Evolutionary conservation across 2,329 filamentous ascomycete species (phyloP).

Genomic region (Diatrype stigma): DNA sequence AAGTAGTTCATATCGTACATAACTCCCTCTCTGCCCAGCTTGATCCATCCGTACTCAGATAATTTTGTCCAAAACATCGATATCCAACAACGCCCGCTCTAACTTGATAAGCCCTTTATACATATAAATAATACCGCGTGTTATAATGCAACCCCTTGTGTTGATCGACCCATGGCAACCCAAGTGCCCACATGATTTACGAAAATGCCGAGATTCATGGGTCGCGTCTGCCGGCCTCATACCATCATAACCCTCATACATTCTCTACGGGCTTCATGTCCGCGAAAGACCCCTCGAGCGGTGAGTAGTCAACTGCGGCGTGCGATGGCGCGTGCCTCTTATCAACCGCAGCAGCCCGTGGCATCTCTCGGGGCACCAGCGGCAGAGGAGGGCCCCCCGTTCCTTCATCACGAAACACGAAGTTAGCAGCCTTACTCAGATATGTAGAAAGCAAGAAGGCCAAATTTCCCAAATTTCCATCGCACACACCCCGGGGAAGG

Average conservation of each 20-base stretch:
- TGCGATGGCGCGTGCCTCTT: background rate
- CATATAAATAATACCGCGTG: too few species aligned
- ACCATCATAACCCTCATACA: background rate
- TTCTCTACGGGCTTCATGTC: background rate
- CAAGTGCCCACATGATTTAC: too few species aligned
- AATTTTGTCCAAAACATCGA: background rate
- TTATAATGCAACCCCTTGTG: too few species aligned
- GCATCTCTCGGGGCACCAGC: slow-evolving; percentile 2
- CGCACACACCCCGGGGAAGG: slow-evolving; percentile 46
- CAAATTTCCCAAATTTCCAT: too few species aligned
- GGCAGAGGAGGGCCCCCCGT: background rate
- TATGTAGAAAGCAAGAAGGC: too few species aligned
- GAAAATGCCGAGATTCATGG: too few species aligned
- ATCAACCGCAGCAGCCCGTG: slow-evolving; percentile 21
- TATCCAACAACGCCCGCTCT: background rate
- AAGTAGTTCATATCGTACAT: background rate
- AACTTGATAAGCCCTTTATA: too few species aligned
- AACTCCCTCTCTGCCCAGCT: background rate
- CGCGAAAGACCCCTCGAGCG: background rate
- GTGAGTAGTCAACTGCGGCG: background rate
- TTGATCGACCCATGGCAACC: too few species aligned
- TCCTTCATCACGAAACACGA: background rate
- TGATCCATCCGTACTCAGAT: background rate
- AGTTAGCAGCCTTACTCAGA: background rate
- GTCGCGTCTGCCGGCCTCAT: background rate